Evolutionary conservation across 2,329 filamentous ascomycete genomes (phyloP), one percentile per base, ranked within the genome.

Genomic region (Fusarium hostae): DNA sequence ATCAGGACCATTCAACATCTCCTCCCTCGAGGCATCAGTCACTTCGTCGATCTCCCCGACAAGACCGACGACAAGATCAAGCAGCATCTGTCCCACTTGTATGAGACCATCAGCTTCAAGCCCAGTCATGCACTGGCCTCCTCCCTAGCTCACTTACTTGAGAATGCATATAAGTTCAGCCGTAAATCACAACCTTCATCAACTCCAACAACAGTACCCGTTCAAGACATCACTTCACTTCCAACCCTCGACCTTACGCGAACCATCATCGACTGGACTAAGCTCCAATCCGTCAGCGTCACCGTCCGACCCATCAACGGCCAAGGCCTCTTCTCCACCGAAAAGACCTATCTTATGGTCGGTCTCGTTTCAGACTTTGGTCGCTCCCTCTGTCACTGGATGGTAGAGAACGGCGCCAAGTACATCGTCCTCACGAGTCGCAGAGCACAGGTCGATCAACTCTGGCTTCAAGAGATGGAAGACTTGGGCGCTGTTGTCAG

Each of bases 331-430:
- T 59, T 59, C 1, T 59, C 47, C 0, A 0, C 0, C 0, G 9
- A 43, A 0, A 59, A 59, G 22, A 54, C 57, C 24, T 59, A 59
- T 6, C 57, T 59, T 18, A 59, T 59, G 57, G 57, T 59, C 10
- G 57, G 57, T 9, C 57, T 59, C 3, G 57, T 59, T 37, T 59
- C 57, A 1, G 47, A 54, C 47, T 59, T 59, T 54, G 57, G 57
- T 12, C 57, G 57, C 16, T 59, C 57, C 1, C 30, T 59, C 2
- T 59, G 47, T 15, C 57, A 37, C 18, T 59, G 37, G 47, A 59
- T 59, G 57, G 20, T 54, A 1, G 57, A 59, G 20, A 59, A 59
- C 35, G 47, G 57, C 2, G 47, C 57, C 3, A 59, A 35, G 57
- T 30, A 59, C 9, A 54, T 59, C 18, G 47, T 59, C 6, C 45